Base-by-base conservation (phyloP, 2,329 filamentous ascomycete genomes). In the Xylariales sp. region DNA sequence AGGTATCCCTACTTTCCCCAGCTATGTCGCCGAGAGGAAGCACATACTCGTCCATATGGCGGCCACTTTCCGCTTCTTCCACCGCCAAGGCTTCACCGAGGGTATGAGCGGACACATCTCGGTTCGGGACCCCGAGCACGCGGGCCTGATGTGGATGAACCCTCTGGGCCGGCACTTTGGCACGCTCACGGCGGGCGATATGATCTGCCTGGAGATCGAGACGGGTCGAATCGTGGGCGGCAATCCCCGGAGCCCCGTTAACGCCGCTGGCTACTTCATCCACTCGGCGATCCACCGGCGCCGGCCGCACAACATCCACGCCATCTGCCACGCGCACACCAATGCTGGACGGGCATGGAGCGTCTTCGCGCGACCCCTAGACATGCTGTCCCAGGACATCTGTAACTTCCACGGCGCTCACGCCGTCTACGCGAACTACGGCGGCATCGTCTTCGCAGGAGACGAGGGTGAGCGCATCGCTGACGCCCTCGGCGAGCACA, bases 321-420 rank as follows among this genome's bases (percentile, higher is more conserved):
- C 83, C 14, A 75, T 82, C 20, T 85, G 80, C 57, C 84, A 88
- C 52, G 76, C 78, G 4, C 83, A 88, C 55, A 76, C 74, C n/a
- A 69, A 68, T 27, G 70, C 74, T 12, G 84, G 83, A 1, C 78
- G 82, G 31, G 82, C 83, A 1, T 87, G 81, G 80, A 76, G 72
- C 37, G 67, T 70, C 2, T 87, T 88, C 52, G 80, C 70, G 2
- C 67, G 64, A 18, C 75, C 74, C 2, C 64, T 88, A 14, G 82
- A 86, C 42, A 87, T 87, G 81, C 63, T 87, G 38, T 84, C 76
- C 37, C 82, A 79, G 61, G 83, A 81, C 55, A 72, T 81, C 4
- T 77, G 74, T 51, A 78, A 77, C 48, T 72, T 88, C 45, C 76
- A 84, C 56, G 70, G 78, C 14, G 72, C 76, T 5, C 81, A 85